These are phyloP conservation scores for Glarea lozoyensis DNA, from an alignment of 495 filamentous ascomycete genomes.

Conservation along the genomic window DNA sequence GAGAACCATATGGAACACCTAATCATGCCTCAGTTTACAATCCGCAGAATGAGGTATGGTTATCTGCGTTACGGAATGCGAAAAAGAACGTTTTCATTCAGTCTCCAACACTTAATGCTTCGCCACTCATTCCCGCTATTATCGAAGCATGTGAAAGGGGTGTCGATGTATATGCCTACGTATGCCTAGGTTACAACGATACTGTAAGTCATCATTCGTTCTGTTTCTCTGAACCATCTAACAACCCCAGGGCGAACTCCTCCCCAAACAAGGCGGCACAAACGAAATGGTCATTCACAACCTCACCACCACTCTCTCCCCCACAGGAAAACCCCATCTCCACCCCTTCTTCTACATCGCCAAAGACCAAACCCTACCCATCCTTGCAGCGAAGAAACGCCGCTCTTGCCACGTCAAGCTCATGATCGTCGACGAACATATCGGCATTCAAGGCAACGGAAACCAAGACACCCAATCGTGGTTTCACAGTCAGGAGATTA, in stretches of 20 bases:
- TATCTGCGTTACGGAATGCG: conserved; percentile 59
- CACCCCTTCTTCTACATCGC: conserved; percentile 59
- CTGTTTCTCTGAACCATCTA: background rate
- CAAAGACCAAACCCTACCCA: conserved; percentile 60
- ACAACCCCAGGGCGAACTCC: conserved; percentile 50
- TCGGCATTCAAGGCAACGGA: conserved; percentile 65
- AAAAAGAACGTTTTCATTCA: conserved; percentile 58
- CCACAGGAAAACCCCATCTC: conserved; percentile 36
- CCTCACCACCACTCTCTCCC: conserved; percentile 43
- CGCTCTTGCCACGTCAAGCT: conserved; percentile 69
- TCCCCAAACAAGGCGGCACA: conserved; percentile 66
- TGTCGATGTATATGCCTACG: conserved; percentile 55
- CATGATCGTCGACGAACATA: conserved; percentile 57
- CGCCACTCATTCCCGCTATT: conserved; percentile 53
- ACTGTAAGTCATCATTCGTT: conserved; percentile 26
- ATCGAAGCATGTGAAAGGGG: conserved; percentile 55
- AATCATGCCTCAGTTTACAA: conserved; percentile 48
- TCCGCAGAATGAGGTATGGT: conserved; percentile 65
- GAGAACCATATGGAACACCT: conserved; percentile 53
- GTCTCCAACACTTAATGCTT: conserved; percentile 67
- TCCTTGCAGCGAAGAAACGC: conserved; percentile 50
- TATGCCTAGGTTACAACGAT: conserved; percentile 74
- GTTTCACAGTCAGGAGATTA: conserved; percentile 70
- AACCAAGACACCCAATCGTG: conserved; percentile 79
- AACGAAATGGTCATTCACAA: conserved; percentile 60